These are phyloP conservation scores for Colletotrichum cereale DNA, from an alignment of 2,329 filamentous ascomycete species.

Conservation along the genomic window DNA sequence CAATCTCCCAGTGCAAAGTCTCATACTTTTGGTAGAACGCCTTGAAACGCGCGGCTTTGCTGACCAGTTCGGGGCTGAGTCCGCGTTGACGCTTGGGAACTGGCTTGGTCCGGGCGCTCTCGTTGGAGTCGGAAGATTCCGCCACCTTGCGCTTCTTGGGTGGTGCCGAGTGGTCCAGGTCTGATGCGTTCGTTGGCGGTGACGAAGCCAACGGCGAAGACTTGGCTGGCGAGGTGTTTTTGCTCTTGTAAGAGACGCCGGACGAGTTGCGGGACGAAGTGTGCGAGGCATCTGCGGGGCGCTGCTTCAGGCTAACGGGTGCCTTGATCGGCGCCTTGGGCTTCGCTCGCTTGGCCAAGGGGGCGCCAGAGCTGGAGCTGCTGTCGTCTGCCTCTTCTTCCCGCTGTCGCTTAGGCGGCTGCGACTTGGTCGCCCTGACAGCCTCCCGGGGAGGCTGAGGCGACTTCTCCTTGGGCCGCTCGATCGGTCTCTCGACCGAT, in stretches of 20 bases:
- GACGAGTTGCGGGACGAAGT: slow-evolving; percentile 59
- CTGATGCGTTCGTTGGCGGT: slow-evolving; percentile 74
- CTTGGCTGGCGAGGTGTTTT: slow-evolving; percentile 69
- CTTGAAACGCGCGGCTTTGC: slow-evolving; percentile 68
- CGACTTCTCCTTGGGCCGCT: slow-evolving; percentile 46
- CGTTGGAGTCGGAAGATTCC: slow-evolving; percentile 38
- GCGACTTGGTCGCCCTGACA: slow-evolving; percentile 48
- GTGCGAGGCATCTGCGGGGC: slow-evolving; percentile 62
- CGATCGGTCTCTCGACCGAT: slow-evolving; percentile 32
- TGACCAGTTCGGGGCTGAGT: slow-evolving; percentile 62
- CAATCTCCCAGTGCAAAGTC: slow-evolving; percentile 67
- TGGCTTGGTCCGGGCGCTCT: slow-evolving; percentile 40
- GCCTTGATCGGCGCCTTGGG: slow-evolving; percentile 57
- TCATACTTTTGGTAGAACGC: slow-evolving; percentile 68
- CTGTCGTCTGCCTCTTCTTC: slow-evolving; percentile 64
- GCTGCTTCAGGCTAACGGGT: slow-evolving; percentile 53
- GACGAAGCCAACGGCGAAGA: slow-evolving; percentile 76
- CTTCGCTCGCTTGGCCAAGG: slow-evolving; percentile 70
- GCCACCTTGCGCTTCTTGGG: slow-evolving; percentile 60
- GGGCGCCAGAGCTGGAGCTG: slow-evolving; percentile 71
- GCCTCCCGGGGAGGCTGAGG: slow-evolving; percentile 46
- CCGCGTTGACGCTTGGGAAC: slow-evolving; percentile 53
- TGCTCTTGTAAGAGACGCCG: slow-evolving; percentile 54
- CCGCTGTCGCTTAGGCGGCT: slow-evolving; percentile 62
- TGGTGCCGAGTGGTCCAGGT: slow-evolving; percentile 62